These are phyloP conservation scores for Abelmoschus esculentus DNA, from an alignment of 345 rosid species.

Conservation along the genomic window DNA sequence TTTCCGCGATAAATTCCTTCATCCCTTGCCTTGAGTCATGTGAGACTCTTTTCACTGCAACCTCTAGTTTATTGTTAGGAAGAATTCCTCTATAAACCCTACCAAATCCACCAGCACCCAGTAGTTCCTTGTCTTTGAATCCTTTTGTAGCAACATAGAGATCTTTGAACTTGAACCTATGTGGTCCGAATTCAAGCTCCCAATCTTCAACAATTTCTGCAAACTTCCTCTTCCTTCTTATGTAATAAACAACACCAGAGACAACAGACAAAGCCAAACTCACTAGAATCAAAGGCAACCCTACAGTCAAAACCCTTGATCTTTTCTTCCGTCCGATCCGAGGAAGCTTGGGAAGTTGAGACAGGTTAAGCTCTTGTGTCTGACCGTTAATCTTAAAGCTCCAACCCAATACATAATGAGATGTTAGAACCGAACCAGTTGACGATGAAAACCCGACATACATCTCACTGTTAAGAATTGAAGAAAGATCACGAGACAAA, in stretches of 20 bases:
- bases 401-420: slow-evolving; percentile 65
- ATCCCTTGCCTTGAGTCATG: slow-evolving; percentile 63
- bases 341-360: slow-evolving; percentile 61
- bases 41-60: slow-evolving; percentile 60
- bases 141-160: slow-evolving; percentile 60
- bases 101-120: slow-evolving; percentile 67
- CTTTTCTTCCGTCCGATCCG: slow-evolving; percentile 23
- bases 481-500: slow-evolving; percentile 31
- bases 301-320: slow-evolving; percentile 33
- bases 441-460: slow-evolving; percentile 70
- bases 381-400: slow-evolving; percentile 42
- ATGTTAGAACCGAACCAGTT: slow-evolving; percentile 34
- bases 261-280: slow-evolving; percentile 17
- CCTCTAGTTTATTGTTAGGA: slow-evolving; percentile 30
- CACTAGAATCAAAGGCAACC: slow-evolving; percentile 34
- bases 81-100: slow-evolving; percentile 52
- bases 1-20: slow-evolving; percentile 54
- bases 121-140: slow-evolving; percentile 41
- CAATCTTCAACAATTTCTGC: slow-evolving; percentile 67
- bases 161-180: slow-evolving; percentile 54
- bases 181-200: slow-evolving; percentile 61
- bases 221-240: slow-evolving; percentile 44
- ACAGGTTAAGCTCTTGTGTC: slow-evolving; percentile 34
- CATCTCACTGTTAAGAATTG: slow-evolving; percentile 28
- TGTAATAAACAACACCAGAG: slow-evolving; percentile 13